A percentile compares a stretch with the other conserved stretches of the same genome.
Evolutionary conservation across 2,329 filamentous ascomycete genomes (phyloP).

Genomic region (Fusarium stilboides): DNA sequence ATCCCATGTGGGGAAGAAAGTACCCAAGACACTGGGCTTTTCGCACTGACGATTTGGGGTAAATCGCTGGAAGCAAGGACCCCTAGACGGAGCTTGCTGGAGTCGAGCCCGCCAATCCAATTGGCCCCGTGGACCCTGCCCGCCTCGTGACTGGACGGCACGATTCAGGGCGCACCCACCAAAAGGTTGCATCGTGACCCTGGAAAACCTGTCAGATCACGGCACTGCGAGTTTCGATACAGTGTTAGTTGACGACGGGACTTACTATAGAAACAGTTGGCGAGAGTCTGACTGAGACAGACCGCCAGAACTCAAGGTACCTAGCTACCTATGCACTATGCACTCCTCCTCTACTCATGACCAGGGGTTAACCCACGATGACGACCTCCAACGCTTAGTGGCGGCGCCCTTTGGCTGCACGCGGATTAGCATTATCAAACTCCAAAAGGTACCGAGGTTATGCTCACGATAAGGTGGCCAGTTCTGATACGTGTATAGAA

Average conservation of each 20-base stretch:
- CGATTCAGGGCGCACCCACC: slow-evolving; percentile 37
- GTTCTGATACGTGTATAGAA: slow-evolving; percentile 14
- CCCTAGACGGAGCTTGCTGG: slow-evolving; percentile 21
- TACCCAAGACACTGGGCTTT: slow-evolving; percentile 13
- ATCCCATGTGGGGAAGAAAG: slow-evolving; percentile 16
- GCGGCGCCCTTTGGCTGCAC: slow-evolving; percentile 32
- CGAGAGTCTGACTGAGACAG: slow-evolving; percentile 19
- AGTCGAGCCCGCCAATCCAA: slow-evolving; percentile 43
- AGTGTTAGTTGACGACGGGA: slow-evolving; percentile 35
- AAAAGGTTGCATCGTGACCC: slow-evolving; percentile 41
- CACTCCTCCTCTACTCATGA: slow-evolving; percentile 21
- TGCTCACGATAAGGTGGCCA: background rate
- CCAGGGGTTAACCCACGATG: slow-evolving; percentile 28
- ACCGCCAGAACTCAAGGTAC: slow-evolving; percentile 25
- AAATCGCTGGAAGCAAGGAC: slow-evolving; percentile 12
- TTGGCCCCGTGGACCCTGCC: slow-evolving; percentile 49
- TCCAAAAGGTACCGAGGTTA: slow-evolving; percentile 16
- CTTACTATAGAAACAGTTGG: slow-evolving; percentile 28
- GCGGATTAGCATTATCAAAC: slow-evolving; percentile 8
- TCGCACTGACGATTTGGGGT: slow-evolving; percentile 22
- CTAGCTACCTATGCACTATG: slow-evolving; percentile 5
- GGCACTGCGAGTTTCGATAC: slow-evolving; percentile 26
- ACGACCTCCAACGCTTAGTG: slow-evolving; percentile 30
- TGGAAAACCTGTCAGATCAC: slow-evolving; percentile 34
- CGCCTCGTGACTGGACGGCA: slow-evolving; percentile 48